Evolutionary conservation across 441 rosid species (phyloP), one percentile per base, ranked within the genome.

Genomic region (Theobroma grandiflorum): DNA sequence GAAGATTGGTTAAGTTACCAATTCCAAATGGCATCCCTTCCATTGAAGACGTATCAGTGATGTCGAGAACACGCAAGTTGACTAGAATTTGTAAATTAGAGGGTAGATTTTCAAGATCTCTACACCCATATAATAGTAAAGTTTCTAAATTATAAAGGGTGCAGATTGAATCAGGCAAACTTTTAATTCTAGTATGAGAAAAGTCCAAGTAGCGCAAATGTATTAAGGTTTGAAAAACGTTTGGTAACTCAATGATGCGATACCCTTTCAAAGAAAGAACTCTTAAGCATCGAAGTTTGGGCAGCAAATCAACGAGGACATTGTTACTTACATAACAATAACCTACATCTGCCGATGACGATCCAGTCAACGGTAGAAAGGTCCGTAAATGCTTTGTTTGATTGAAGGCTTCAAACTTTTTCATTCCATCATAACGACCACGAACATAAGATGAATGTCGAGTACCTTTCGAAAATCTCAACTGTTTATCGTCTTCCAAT

Each of bases 51-150:
- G 77, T 47, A 38, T n/a, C 16, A 72, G 33, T 11, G 31, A 40
- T 43, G 6, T 75, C 69, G 7, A 75, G 78, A 43, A 50, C 50
- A 5, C 20, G 53, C 6, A 74, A 50, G 33, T 74, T 74, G 6
- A 74, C 42, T 9, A 74, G 53, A 37, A 18, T 38, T n/a, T 20
- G 35, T 1, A 74, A n/a, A 8, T n/a, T 6, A 58, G 8, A 9
- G 1, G 77, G 77, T 50, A 74, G 37, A 35, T 38, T 59, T 42
- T 42, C 45, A 42, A 42, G 45, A 5, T 18, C 8, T 0, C 1
- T 9, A 20, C 52, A 57, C 4, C 15, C 31, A 26, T 26, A 1
- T 26, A 26, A 26, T 26, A 26, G 1, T 26, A 26, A 26, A 1
- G 31, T 26, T 26, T 26, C 31, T 26, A 26, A 1, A 26, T 26